Percentiles rank a stretch among this genome's conserved stretches.
Evolutionary conservation across 208 protist species (phyloP).

Genomic region (Trypanosoma rangeli): DNA sequence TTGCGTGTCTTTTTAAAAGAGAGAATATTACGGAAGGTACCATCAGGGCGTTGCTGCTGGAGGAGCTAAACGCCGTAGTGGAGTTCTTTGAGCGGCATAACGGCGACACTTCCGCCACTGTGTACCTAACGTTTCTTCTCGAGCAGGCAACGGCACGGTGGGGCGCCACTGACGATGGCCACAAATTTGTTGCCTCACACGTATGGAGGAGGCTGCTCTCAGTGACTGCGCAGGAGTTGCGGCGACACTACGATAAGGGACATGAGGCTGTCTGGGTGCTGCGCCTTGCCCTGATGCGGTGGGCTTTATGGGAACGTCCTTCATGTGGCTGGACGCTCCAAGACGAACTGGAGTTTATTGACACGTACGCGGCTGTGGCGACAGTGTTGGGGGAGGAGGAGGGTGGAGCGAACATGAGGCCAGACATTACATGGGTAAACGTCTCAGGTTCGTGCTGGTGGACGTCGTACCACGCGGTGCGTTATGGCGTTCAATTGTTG

Average conservation of each 20-base stretch:
- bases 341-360: conserved; percentile 62
- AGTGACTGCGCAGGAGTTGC: conserved; percentile 50
- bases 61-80: conserved; percentile 32
- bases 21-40: neutral
- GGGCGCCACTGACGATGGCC: neutral
- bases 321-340: conserved; percentile 45
- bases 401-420: neutral
- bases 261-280: conserved; percentile 75
- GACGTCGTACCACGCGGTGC: conserved; percentile 57
- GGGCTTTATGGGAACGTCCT: conserved; percentile 27
- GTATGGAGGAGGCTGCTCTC: conserved; percentile 38
- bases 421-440: conserved; percentile 30
- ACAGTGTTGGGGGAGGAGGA: neutral
- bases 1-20: neutral
- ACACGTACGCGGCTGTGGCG: conserved; percentile 27
- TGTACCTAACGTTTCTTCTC: conserved; percentile 67
- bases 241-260: conserved; percentile 63
- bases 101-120: conserved; percentile 49
- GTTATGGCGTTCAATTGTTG: conserved; percentile 63
- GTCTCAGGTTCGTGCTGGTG: conserved; percentile 42
- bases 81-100: conserved; percentile 59
- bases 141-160: conserved; percentile 3
- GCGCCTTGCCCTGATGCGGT: conserved; percentile 56
- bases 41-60: neutral
- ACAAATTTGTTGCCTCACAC: neutral